Evolutionary conservation across 305 asterid genomes (phyloP), one percentile per base, ranked within the genome.

Genomic region (Andrographis paniculata): DNA sequence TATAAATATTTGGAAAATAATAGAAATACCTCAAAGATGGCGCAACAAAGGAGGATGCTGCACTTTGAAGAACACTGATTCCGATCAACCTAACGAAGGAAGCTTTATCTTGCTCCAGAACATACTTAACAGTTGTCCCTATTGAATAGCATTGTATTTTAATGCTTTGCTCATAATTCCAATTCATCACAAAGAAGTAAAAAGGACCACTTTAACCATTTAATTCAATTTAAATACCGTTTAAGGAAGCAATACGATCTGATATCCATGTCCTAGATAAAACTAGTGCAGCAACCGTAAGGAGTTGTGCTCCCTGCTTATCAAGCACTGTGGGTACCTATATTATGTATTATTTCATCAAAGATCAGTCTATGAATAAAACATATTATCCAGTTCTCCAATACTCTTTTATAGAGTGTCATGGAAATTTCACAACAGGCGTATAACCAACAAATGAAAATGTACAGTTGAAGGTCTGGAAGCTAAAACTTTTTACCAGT

Each of bases 71-170:
- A 72, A 91, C 78, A 63, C 99, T 91, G 59, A 91, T 63, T 55
- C 94, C 95, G 65, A 91, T 86, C 77, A 87, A 66, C 73, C 70
- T 87, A 51, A 84, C 13, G 60, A 91, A 91, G 35, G 96, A 87
- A 54, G 84, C 79, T 64, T 83, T 87, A 71, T 91, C 93, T 72
- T 87, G 99, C 74, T 84, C 95, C 69, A 91, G 72, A 50, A 87
- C 99, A 74, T 62, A 81, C 75, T 83, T 87, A 19, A 91, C 96
- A 53, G 99, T 91, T 50, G 96, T 91, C 64, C 99, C 99, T 91
- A 13, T n/a, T 13, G n/a, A 78, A 53, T 47, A 37, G 3, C 3
- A n/a, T 37, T 37, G 16, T 14, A n/a, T 5, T 37, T 37, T 5
- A 14, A 33, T 33, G 12, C 38, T 1, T 13, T 33, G n/a, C n/a